phyloP scores from a whole-genome alignment of 805 yeast species.

The Candida pini region DNA sequence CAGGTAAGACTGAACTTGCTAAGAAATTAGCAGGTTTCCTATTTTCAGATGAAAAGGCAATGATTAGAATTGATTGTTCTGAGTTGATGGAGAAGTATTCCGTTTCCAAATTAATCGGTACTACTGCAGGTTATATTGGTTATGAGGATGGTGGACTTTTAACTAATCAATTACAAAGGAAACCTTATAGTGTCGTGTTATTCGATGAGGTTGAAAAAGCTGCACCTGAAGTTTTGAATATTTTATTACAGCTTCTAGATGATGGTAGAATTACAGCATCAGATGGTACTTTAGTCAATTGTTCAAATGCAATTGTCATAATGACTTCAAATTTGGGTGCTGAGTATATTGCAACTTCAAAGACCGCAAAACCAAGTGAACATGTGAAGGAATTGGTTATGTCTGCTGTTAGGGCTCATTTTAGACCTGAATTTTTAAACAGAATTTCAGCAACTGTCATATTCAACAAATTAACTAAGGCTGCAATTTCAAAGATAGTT shows the following conservation, averaged over 20 bases:
- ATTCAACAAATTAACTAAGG: slow-evolving; percentile 86
- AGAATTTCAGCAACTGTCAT: slow-evolving; percentile 91
- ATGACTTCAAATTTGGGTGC: slow-evolving; percentile 99
- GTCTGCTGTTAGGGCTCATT: slow-evolving; percentile 79
- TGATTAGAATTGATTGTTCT: slow-evolving; percentile 96
- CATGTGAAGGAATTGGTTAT: slow-evolving; percentile 74
- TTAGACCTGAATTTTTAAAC: slow-evolving; percentile 96
- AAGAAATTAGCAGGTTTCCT: slow-evolving; percentile 94
- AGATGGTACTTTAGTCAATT: slow-evolving; percentile 88
- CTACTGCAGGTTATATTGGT: slow-evolving; percentile 96
- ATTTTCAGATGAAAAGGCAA: slow-evolving; percentile 93
- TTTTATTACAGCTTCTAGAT: slow-evolving; percentile 85
- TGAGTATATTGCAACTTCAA: slow-evolving; percentile 65
- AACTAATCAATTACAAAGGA: slow-evolving; percentile 85
- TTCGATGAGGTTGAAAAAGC: slow-evolving; percentile 99
- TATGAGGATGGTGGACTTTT: slow-evolving; percentile 96
- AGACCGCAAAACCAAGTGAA: slow-evolving; percentile 56
- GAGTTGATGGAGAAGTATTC: slow-evolving; percentile 95
- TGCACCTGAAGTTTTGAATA: slow-evolving; percentile 94
- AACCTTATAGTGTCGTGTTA: slow-evolving; percentile 92
- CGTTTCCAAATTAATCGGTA: slow-evolving; percentile 90
- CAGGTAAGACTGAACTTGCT: slow-evolving; percentile 97
- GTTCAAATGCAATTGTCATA: slow-evolving; percentile 86
- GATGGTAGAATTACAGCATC: slow-evolving; percentile 96
- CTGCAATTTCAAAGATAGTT: slow-evolving; percentile 90